phyloP scores from a whole-genome alignment of 1,284 basidiomycete genomes.

The Tetrapyrgos nigripes region DNA sequence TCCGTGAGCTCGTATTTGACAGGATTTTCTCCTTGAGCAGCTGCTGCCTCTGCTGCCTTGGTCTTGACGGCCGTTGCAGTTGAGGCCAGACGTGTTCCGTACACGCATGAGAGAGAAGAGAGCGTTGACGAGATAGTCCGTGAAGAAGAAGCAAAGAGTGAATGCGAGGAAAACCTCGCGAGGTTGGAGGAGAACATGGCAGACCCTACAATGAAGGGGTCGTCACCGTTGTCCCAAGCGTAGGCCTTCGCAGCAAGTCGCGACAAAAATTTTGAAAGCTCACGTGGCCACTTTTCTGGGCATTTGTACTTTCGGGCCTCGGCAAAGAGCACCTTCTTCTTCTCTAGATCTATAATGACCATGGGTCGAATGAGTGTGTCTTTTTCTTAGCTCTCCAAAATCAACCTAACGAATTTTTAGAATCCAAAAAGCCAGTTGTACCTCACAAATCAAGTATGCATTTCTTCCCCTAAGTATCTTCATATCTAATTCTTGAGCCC shows the following conservation, averaged over 20 bases:
- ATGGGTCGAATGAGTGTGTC: constrained; percentile 67
- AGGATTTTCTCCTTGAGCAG: neutral
- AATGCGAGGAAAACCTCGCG: neutral
- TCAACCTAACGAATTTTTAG: constrained; percentile 27
- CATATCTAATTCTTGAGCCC: neutral
- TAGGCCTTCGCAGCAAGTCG: neutral
- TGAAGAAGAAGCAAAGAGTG: neutral
- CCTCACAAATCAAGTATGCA: constrained; percentile 62
- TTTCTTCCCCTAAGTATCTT: neutral
- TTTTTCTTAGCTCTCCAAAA: neutral
- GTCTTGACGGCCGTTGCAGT: constrained; percentile 2
- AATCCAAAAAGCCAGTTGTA: constrained; percentile 51
- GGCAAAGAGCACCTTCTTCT: neutral
- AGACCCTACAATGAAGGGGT: neutral
- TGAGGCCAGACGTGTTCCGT: neutral
- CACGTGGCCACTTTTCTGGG: neutral
- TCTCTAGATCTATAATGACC: constrained; percentile 26
- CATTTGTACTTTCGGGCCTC: neutral
- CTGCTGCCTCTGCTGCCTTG: neutral
- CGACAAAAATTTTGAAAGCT: neutral
- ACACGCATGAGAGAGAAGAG: neutral
- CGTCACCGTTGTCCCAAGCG: constrained; percentile 1
- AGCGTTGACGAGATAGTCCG: neutral
- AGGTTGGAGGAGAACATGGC: neutral
- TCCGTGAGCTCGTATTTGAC: constrained; percentile 54